These are phyloP conservation scores for Geoglossum cookeanum DNA, from an alignment of 2,329 filamentous ascomycete genomes.

Conservation along the genomic window DNA sequence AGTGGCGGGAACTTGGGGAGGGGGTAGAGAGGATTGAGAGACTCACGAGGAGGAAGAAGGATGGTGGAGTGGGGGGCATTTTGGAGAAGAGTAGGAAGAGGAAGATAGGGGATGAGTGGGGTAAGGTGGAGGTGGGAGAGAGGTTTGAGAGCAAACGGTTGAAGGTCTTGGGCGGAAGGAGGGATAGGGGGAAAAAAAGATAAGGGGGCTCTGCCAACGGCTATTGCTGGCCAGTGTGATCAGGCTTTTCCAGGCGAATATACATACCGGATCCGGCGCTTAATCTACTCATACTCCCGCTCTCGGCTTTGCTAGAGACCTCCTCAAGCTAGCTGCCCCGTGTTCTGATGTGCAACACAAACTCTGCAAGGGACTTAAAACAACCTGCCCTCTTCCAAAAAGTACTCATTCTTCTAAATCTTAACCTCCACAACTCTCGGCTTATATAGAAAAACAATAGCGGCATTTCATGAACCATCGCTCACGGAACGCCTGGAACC, in stretches of 20 bases:
- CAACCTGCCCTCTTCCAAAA: too few species aligned
- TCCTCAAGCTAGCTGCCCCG: too few species aligned
- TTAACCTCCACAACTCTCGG: too few species aligned
- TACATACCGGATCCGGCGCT: background rate
- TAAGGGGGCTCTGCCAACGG: conserved; percentile 11
- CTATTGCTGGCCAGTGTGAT: conserved; percentile 32
- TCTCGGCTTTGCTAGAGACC: too few species aligned
- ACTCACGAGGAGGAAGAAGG: conserved; percentile 52
- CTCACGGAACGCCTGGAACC: background rate
- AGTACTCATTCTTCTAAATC: too few species aligned
- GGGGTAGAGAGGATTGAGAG: conserved; percentile 73
- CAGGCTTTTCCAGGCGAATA: background rate
- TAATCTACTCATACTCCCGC: background rate
- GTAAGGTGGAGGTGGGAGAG: background rate
- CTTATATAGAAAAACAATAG: too few species aligned
- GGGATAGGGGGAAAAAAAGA: background rate
- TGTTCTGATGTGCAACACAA: too few species aligned
- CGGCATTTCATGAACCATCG: background rate
- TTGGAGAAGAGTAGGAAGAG: conserved; percentile 80
- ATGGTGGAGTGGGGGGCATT: conserved; percentile 33
- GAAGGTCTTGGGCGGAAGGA: background rate
- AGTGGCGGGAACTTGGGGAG: conserved; percentile 72
- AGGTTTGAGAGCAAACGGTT: conserved; percentile 1
- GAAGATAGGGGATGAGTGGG: conserved; percentile 48
- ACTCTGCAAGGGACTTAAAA: too few species aligned